These are phyloP conservation scores for Aspergillus calidoustus DNA, from an alignment of 2,329 filamentous ascomycete species.

Conservation along the genomic window DNA sequence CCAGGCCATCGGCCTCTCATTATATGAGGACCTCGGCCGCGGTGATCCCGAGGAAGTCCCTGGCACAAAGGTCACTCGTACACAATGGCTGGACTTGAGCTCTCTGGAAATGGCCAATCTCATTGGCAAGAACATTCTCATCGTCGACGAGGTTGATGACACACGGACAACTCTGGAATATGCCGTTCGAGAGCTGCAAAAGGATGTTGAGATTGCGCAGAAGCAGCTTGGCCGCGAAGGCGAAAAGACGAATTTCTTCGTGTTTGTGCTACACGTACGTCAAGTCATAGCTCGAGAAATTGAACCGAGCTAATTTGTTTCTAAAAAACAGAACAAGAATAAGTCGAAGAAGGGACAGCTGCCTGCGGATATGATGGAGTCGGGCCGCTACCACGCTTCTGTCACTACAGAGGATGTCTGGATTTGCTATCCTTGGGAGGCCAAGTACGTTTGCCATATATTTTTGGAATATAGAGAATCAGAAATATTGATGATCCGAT, in stretches of 20 bases:
- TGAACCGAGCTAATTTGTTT: background rate
- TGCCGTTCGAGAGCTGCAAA: conserved; percentile 88
- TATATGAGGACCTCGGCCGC: conserved; percentile 83
- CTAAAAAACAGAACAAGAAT: conserved; percentile 78
- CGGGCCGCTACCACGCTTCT: conserved; percentile 79
- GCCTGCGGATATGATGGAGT: conserved; percentile 74
- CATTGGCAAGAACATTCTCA: conserved; percentile 87
- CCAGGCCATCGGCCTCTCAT: conserved; percentile 95
- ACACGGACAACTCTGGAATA: conserved; percentile 94
- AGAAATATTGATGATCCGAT: background rate
- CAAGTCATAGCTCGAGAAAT: too few relatives aligned
- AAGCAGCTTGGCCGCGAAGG: conserved; percentile 69
- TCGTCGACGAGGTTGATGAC: conserved; percentile 95
- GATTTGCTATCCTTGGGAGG: conserved; percentile 99
- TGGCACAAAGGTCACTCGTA: conserved; percentile 93
- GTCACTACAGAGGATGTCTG: conserved; percentile 90
- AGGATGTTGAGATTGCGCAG: conserved; percentile 85
- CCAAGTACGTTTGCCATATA: conserved; percentile 58
- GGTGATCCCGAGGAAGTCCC: conserved; percentile 71
- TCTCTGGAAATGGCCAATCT: conserved; percentile 86
- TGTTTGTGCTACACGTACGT: conserved; percentile 92
- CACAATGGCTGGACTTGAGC: conserved; percentile 94
- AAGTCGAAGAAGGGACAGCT: conserved; percentile 91
- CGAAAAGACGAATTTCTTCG: conserved; percentile 83
- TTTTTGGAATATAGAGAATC: background rate